Evolutionary conservation across 1,139 yeast genomes (phyloP).

Genomic region (Lodderomyces pseudojiufengensis): DNA sequence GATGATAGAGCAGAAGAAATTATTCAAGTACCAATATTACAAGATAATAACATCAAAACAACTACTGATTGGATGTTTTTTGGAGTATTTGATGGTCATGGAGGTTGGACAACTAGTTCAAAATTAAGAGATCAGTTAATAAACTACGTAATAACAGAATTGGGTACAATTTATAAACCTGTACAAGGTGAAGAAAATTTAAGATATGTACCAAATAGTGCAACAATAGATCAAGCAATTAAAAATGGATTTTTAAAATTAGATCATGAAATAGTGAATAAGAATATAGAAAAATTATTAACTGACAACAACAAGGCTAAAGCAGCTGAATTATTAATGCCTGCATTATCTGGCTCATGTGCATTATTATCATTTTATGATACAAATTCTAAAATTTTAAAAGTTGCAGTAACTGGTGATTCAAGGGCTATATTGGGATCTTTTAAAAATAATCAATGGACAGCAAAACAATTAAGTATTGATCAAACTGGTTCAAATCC

Average conservation of each 20-base stretch:
- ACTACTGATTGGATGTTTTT: constrained; percentile 90
- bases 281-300: constrained; percentile 66
- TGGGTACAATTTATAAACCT: constrained; percentile 64
- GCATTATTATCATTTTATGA: constrained; percentile 86
- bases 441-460: constrained; percentile 70
- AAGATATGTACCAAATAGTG: constrained; percentile 58
- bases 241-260: constrained; percentile 74
- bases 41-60: constrained; percentile 49
- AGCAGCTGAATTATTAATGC: constrained; percentile 78
- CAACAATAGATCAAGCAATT: constrained; percentile 75
- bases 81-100: constrained; percentile 96
- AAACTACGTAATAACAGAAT: constrained; percentile 69
- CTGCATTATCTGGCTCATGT: constrained; percentile 95
- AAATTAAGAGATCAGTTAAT: constrained; percentile 78
- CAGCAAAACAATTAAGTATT: constrained; percentile 77
- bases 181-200: constrained; percentile 48
- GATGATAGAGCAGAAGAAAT: constrained; percentile 89
- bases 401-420: constrained; percentile 96
- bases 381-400: constrained; percentile 62
- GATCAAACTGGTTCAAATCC: constrained; percentile 96
- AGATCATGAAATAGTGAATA: constrained; percentile 83
- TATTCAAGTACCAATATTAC: constrained; percentile 71
- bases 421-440: constrained; percentile 90
- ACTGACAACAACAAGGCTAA: constrained; percentile 54
- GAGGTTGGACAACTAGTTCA: constrained; percentile 92